Conservation (phyloP, 2,329 filamentous ascomycete genomes). For the Fusarium cyanostomum region DNA sequence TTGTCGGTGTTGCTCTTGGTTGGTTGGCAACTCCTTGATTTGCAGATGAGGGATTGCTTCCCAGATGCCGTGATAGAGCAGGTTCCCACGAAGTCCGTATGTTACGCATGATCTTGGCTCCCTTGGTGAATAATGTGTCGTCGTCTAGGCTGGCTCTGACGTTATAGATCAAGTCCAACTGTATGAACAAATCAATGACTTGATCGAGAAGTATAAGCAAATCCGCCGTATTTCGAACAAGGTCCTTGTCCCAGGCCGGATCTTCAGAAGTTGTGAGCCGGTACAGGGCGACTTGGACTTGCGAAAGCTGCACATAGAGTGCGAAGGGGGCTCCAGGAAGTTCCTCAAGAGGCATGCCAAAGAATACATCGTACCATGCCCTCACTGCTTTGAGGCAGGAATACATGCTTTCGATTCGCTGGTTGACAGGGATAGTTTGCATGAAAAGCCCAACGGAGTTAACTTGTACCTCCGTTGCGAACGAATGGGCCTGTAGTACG, state of each 20-base stretch:
- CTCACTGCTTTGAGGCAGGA: conserved; percentile 48
- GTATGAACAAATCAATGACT: conserved; percentile 46
- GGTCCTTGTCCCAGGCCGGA: conserved; percentile 53
- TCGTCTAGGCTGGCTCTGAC: conserved; percentile 43
- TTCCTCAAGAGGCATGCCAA: conserved; percentile 44
- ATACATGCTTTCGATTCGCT: conserved; percentile 50
- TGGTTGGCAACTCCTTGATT: conserved; percentile 37
- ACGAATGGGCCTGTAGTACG: conserved; percentile 44
- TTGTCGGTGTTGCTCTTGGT: conserved; percentile 11
- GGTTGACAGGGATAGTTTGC: conserved; percentile 44
- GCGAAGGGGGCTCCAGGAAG: conserved; percentile 48
- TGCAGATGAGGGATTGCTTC: conserved; percentile 44
- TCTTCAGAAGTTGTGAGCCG: conserved; percentile 52
- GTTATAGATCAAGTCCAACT: conserved; percentile 41
- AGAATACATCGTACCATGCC: conserved; percentile 50
- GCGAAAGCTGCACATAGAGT: conserved; percentile 48
- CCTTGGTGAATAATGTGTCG: conserved; percentile 47
- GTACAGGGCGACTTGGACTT: conserved; percentile 51
- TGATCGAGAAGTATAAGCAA: conserved; percentile 49
- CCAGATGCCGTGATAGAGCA: conserved; percentile 43
- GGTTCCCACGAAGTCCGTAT: conserved; percentile 51
- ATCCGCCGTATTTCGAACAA: conserved; percentile 49
- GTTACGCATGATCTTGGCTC: conserved; percentile 49
- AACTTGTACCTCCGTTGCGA: conserved; percentile 46
- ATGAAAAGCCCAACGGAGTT: conserved; percentile 48